These are phyloP conservation scores for Tephrocybe sp. DNA, from an alignment of 768 basidiomycete species.

Conservation along the genomic window DNA sequence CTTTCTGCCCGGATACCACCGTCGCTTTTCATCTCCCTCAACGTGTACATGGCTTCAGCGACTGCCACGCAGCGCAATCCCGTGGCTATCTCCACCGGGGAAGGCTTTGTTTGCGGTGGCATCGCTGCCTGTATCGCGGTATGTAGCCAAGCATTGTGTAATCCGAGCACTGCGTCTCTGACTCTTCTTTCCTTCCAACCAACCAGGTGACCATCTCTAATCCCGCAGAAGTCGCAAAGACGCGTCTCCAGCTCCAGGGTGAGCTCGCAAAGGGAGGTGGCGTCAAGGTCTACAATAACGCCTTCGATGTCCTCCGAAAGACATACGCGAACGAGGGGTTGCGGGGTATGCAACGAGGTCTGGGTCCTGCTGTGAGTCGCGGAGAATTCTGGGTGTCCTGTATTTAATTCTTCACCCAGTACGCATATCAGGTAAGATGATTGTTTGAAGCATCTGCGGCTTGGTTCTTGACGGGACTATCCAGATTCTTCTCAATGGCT, in stretches of 20 bases:
- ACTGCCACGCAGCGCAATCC: conserved; percentile 14
- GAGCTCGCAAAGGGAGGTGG: conserved; percentile 80
- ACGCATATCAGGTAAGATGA: conserved; percentile 80
- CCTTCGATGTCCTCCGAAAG: conserved; percentile 82
- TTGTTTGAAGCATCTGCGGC: background rate
- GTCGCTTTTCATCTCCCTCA: background rate
- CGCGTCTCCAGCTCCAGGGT: conserved; percentile 93
- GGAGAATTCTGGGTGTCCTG: background rate
- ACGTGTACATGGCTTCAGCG: conserved; percentile 15
- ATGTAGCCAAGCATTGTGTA: conserved; percentile 24
- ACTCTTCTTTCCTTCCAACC: background rate
- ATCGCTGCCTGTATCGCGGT: conserved; percentile 92
- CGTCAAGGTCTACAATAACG: conserved; percentile 83
- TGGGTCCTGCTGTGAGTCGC: conserved; percentile 77
- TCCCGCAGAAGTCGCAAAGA: conserved; percentile 87
- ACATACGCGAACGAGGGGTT: conserved; percentile 91
- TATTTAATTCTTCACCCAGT: conserved; percentile 48
- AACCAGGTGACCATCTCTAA: conserved; percentile 77
- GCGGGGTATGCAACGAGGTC: conserved; percentile 89
- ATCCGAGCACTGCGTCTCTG: conserved; percentile 3
- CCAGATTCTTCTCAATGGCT: conserved; percentile 90
- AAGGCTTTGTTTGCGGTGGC: conserved; percentile 88
- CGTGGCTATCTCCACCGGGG: conserved; percentile 57
- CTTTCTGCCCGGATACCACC: background rate
- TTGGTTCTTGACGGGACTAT: conserved; percentile 9